Evolutionary conservation across 495 filamentous ascomycete species (phyloP).

Genomic region (Durotheca rogersii): DNA sequence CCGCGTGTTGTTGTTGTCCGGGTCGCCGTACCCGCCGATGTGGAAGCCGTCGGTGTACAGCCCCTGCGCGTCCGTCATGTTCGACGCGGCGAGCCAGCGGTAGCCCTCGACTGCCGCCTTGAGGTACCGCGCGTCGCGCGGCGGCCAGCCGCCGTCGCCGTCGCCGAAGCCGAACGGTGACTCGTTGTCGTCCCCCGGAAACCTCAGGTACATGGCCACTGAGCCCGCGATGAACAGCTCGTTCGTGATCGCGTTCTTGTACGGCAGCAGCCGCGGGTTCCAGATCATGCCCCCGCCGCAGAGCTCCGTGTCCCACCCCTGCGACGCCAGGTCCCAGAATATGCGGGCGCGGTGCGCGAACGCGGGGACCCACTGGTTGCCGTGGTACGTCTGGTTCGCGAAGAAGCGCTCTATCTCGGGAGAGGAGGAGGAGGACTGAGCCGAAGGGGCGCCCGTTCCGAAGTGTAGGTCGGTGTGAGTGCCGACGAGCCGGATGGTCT

Average conservation of each 20-base stretch:
- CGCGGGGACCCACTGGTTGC: constrained; percentile 68
- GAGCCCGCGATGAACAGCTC: constrained; percentile 84
- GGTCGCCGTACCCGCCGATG: constrained; percentile 63
- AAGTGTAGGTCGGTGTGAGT: constrained; percentile 48
- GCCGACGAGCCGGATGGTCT: constrained; percentile 73
- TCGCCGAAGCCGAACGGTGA: too few species aligned
- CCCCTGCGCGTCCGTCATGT: constrained; percentile 80
- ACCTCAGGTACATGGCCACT: constrained; percentile 87
- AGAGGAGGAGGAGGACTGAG: too few species aligned
- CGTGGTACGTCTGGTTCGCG: constrained; percentile 62
- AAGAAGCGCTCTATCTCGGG: constrained; percentile 18
- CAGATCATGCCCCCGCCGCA: constrained; percentile 93
- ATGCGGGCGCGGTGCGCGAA: constrained; percentile 86
- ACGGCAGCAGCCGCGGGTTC: constrained; percentile 78
- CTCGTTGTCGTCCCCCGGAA: constrained; percentile 72
- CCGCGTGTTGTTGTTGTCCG: constrained; percentile 52
- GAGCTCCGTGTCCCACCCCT: constrained; percentile 78
- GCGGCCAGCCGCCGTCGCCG: too few species aligned
- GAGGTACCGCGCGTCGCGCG: constrained; percentile 67
- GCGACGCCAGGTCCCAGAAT: constrained; percentile 80
- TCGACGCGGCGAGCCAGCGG: constrained; percentile 70
- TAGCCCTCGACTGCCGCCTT: constrained; percentile 75
- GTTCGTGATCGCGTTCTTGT: constrained; percentile 98
- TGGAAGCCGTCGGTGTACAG: constrained; percentile 91
- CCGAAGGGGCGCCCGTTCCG: constrained; percentile 4